Base-by-base conservation (phyloP, 495 filamentous ascomycete species). In the Podospora pseudocomata region DNA sequence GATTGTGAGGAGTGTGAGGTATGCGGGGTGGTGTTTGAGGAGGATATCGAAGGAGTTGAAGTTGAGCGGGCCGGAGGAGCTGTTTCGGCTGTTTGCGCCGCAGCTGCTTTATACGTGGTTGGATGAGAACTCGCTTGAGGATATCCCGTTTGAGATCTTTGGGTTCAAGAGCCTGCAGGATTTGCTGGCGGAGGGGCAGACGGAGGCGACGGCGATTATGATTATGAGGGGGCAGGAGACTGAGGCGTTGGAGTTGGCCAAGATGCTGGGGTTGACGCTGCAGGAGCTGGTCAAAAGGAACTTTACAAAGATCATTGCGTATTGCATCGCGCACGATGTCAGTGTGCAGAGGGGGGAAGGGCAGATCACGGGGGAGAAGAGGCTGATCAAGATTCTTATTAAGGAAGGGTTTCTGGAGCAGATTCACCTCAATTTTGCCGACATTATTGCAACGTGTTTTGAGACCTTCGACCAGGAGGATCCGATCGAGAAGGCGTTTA, bases 51-150 rank as follows among this genome's bases (percentile, higher is more conserved):
- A 76, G 56, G 80, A 84, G 5, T 82, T 96, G 53, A 81, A 85
- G 2, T 85, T 97, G 44, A 73, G 80, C 44, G 82, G 86, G 54
- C 81, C 91, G 1, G 85, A 84, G 71, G 84, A 88, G 55, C 76
- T 99, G 3, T 97, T 98, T 75, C 84, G 82, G n/a, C 83, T 98
- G 3, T 98, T 97, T 73, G 88, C 91, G 19, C 89, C 93, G 26
- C 96, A 99, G 76, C 84, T 98, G n/a, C 81, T 98, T 4, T 96
- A 92, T 75, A 96, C 93, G 0, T 98, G 95, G 96, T 86, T 93
- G 2, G 86, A 90, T 67, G 76, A 78, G 1, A 85, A 89, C 62
- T 78, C 83, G 28, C 78, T 96, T 13, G 79, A 82, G 1, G 82
- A 85, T 3, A 90, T 97, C 65, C 93, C 95, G 9, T 97, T 87